Base-by-base conservation (phyloP, 164 flowering plant genomes). In the Hamamelis virginiana region DNA sequence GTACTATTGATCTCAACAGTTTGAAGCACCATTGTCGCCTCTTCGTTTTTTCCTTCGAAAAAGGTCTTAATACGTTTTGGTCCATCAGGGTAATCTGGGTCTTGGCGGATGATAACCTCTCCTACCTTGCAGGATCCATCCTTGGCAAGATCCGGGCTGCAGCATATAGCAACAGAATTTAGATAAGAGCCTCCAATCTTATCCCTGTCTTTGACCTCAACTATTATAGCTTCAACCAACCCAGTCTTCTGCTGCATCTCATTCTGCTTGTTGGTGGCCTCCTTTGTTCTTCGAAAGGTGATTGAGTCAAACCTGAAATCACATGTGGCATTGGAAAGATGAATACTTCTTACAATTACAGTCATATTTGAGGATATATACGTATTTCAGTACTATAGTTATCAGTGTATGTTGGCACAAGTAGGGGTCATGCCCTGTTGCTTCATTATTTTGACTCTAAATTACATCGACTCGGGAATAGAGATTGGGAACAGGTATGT, bases 131-230 rank as follows among this genome's bases (percentile, higher is more conserved):
- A 93, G 38, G 69, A 72, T 1, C 83, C 83, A 15, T 47, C 73
- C 59, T 80, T 81, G 3, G 91, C 75, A 69, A 91, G 97, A 0
- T 72, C 71, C 6, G 86, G 85, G 8, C 80, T 80, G 80, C 98
- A 93, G 65, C 98, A 91, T 74, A 91, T 73, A 10, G 71, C 74
- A 69, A 80, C 75, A 25, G 89, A 78, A 52, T 84, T 80, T 41
- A 80, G 41, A 74, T 69, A 85, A 59, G 86, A 71, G 18, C 89
- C 94, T 25, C 98, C 92, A 69, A 88, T 86, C 77, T 75, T 89
- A 14, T 82, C 89, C 78, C 91, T 83, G 72, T 93, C 98, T 75
- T 76, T 84, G 53, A 89, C 80, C 76, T 91, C 97, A 59, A 93
- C 78, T 64, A 93, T 80, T 51, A 93, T 81, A 69, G 97, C 93